phyloP scores from a whole-genome alignment of 2,329 filamentous ascomycete species.

The Emericellopsis cladophorae region DNA sequence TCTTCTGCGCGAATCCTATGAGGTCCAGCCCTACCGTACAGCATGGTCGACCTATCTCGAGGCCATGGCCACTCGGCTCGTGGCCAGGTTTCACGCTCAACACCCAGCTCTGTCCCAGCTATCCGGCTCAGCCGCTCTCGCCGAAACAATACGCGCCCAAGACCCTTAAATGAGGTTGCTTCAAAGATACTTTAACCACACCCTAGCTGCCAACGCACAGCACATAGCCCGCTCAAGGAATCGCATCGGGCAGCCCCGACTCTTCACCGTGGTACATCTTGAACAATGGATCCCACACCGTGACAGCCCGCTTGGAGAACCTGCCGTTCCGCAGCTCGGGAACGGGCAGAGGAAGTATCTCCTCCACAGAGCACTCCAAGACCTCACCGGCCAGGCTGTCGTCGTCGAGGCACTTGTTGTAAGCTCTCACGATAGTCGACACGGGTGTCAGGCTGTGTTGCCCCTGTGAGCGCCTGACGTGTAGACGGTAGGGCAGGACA shows the following conservation, averaged over 20 bases:
- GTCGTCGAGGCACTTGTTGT: constrained; percentile 31
- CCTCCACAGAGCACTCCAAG: constrained; percentile 29
- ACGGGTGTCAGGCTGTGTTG: constrained; percentile 23
- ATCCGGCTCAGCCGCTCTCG: no score
- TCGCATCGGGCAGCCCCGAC: constrained; percentile 24
- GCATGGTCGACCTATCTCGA: no score
- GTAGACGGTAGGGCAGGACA: background rate
- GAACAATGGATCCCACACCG: constrained; percentile 35
- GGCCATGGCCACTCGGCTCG: no score
- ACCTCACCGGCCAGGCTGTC: constrained; percentile 24
- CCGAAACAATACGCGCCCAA: no score
- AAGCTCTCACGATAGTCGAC: constrained; percentile 29
- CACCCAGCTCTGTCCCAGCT: no score
- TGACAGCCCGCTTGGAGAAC: constrained; percentile 25
- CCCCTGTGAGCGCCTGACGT: background rate
- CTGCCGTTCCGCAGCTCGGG: constrained; percentile 24
- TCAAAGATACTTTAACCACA: no score
- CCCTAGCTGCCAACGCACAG: background rate
- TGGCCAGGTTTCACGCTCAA: no score
- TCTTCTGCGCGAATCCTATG: no score
- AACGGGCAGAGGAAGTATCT: constrained; percentile 8
- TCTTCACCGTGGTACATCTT: constrained; percentile 27
- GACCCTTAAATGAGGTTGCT: no score
- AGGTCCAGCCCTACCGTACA: no score
- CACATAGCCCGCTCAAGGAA: constrained; percentile 8